Evolutionary conservation across 2,329 filamentous ascomycete genomes (phyloP).

Genomic region (Apiospora kogelbergensis): DNA sequence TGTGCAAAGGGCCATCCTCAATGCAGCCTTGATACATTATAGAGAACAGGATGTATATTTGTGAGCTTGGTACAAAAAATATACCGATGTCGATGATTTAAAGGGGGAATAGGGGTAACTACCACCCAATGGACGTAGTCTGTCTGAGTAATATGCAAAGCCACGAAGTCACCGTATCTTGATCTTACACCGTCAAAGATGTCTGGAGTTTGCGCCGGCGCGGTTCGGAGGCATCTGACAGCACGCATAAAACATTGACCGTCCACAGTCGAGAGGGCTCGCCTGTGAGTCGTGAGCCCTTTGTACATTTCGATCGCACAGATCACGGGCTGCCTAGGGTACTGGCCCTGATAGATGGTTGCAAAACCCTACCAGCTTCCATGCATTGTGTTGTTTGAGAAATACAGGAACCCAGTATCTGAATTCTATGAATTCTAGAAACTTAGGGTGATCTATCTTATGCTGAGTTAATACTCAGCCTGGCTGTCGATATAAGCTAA

Average conservation of each 20-base stretch:
- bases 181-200: slow-evolving; percentile 35
- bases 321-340: no score
- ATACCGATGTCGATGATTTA: no score
- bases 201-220: slow-evolving; percentile 28
- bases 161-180: slow-evolving; percentile 47
- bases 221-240: slow-evolving; percentile 37
- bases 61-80: neutral
- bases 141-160: slow-evolving; percentile 42
- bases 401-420: no score
- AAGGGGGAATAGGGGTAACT: slow-evolving; percentile 7
- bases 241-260: slow-evolving; percentile 38
- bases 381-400: no score
- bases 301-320: no score
- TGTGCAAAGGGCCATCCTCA: slow-evolving; percentile 28
- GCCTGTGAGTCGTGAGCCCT: neutral
- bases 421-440: neutral
- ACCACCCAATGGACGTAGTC: slow-evolving; percentile 34
- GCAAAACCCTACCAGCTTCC: no score
- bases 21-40: slow-evolving; percentile 23
- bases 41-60: neutral
- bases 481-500: neutral
- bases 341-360: no score
- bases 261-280: slow-evolving; percentile 17
- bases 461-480: neutral
- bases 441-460: neutral